Conservation (phyloP, 2,329 filamentous ascomycete species). For the Nigrospora osmanthi region DNA sequence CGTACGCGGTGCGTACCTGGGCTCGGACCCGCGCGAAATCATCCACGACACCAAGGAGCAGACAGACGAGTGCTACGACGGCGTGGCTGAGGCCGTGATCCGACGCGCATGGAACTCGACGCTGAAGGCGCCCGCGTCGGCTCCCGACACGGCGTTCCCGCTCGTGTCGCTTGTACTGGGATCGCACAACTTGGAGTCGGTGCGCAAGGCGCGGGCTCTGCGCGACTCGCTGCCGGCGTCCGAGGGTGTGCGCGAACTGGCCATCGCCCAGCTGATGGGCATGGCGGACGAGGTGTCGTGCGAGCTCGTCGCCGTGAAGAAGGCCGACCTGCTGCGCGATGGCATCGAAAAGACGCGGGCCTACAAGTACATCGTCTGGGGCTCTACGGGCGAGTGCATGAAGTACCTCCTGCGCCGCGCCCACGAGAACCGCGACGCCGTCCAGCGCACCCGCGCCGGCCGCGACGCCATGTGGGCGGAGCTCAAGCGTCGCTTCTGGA, state of each 20-base stretch:
- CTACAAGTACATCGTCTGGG: conserved; percentile 66
- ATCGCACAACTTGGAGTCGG: conserved; percentile 72
- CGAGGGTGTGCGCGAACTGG: conserved; percentile 31
- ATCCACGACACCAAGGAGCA: conserved; percentile 66
- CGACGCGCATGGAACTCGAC: conserved; percentile 50
- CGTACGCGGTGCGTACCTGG: conserved; percentile 68
- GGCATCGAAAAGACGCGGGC: conserved; percentile 24
- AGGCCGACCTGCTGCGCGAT: conserved; percentile 4
- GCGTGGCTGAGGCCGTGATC: conserved; percentile 60
- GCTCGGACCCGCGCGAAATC: conserved; percentile 59
- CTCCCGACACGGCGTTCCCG: conserved; percentile 36
- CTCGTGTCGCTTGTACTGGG: conserved; percentile 63
- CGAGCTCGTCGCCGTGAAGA: conserved; percentile 35
- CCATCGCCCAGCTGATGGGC: conserved; percentile 78
- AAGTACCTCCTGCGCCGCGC: conserved; percentile 71
- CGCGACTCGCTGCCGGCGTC: conserved; percentile 34
- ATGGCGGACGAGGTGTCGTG: conserved; percentile 93
- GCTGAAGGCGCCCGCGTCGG: conserved; percentile 30
- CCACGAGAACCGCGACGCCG: conserved; percentile 67
- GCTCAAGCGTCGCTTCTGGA: conserved; percentile 46
- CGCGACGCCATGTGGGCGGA: conserved; percentile 57
- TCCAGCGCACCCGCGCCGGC: conserved; percentile 53
- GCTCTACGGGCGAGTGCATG: conserved; percentile 71
- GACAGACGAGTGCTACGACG: conserved; percentile 67
- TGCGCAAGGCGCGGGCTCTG: conserved; percentile 47